Evolutionary conservation across 2,329 filamentous ascomycete genomes (phyloP).

Genomic region (Clonostachys rosea): DNA sequence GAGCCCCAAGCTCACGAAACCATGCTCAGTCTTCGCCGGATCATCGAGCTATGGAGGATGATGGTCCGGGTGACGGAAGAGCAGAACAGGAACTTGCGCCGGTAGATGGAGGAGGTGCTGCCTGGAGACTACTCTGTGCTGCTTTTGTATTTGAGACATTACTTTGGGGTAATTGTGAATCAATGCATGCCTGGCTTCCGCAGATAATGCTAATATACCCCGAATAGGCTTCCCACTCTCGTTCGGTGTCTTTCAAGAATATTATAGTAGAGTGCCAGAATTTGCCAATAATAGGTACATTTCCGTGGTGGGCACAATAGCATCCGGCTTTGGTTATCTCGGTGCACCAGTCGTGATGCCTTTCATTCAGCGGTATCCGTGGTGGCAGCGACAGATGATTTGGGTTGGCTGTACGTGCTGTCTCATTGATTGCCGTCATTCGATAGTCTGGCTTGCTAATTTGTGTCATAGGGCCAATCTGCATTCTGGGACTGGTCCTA

Average conservation of each 20-base stretch:
- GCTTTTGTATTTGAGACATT: conserved; percentile 17
- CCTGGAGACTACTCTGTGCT: conserved; percentile 14
- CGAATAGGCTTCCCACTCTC: conserved; percentile 19
- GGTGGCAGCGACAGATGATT: conserved; percentile 25
- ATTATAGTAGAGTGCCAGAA: conserved; percentile 17
- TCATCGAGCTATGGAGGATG: too few species aligned
- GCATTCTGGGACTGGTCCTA: conserved; percentile 24
- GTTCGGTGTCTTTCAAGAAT: conserved; percentile 22
- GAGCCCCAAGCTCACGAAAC: too few species aligned
- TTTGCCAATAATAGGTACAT: conserved; percentile 16
- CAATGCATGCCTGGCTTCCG: conserved; percentile 9
- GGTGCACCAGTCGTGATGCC: conserved; percentile 23
- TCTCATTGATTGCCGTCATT: neutral
- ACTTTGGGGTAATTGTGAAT: conserved; percentile 11
- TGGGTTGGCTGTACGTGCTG: conserved; percentile 20
- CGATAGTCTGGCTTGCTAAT: neutral
- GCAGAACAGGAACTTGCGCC: conserved; percentile 2
- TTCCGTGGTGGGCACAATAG: conserved; percentile 17
- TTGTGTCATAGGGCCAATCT: conserved; percentile 17
- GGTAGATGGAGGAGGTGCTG: conserved; percentile 12
- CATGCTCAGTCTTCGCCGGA: too few species aligned
- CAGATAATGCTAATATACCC: neutral
- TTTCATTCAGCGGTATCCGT: conserved; percentile 22
- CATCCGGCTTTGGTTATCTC: conserved; percentile 21
- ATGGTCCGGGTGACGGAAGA: too few species aligned